phyloP scores from a whole-genome alignment of 352 stramenopile genomes.

The Thalassiosira ordinaria region DNA sequence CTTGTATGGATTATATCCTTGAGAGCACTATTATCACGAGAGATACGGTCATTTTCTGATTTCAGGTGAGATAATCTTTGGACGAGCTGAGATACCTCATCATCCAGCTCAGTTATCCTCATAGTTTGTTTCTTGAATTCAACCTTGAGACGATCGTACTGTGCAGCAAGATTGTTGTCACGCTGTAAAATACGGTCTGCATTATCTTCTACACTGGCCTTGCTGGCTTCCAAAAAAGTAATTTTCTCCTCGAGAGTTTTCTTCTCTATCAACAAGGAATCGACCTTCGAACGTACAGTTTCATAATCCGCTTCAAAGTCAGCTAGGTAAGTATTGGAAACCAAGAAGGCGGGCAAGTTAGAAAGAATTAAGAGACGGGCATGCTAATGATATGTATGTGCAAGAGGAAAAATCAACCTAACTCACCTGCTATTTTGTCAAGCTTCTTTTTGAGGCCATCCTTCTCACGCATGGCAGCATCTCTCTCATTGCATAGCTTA shows the following conservation, averaged over 20 bases:
- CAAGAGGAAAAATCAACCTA: too few relatives aligned
- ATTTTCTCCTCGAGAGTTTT: constrained; percentile 35
- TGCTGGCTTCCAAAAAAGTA: constrained; percentile 45
- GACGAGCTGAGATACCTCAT: constrained; percentile 18
- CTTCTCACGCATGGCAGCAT: constrained; percentile 19
- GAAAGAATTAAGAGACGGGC: too few relatives aligned
- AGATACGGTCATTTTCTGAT: constrained; percentile 36
- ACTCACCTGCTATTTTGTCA: constrained; percentile 36
- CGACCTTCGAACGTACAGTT: constrained; percentile 27
- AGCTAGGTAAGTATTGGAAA: too few relatives aligned
- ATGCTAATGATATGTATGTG: too few relatives aligned
- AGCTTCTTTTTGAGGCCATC: constrained; percentile 23
- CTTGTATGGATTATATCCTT: constrained; percentile 19
- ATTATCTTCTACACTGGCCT: constrained; percentile 50
- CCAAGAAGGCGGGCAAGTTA: too few relatives aligned
- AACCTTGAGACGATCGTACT: constrained; percentile 30
- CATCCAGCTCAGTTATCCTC: constrained; percentile 24
- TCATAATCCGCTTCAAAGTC: constrained; percentile 48
- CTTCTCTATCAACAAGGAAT: constrained; percentile 36
- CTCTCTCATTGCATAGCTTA: constrained; percentile 22
- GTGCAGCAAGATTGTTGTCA: constrained; percentile 37
- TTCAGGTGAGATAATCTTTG: constrained; percentile 20
- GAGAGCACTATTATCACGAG: constrained; percentile 32
- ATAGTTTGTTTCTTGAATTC: constrained; percentile 41
- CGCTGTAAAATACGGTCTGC: constrained; percentile 51